A percentile compares a stretch with the other conserved stretches of the same genome.
Evolutionary conservation across 805 yeast genomes (phyloP).

Genomic region (Ogataea nakhonphanomensis): DNA sequence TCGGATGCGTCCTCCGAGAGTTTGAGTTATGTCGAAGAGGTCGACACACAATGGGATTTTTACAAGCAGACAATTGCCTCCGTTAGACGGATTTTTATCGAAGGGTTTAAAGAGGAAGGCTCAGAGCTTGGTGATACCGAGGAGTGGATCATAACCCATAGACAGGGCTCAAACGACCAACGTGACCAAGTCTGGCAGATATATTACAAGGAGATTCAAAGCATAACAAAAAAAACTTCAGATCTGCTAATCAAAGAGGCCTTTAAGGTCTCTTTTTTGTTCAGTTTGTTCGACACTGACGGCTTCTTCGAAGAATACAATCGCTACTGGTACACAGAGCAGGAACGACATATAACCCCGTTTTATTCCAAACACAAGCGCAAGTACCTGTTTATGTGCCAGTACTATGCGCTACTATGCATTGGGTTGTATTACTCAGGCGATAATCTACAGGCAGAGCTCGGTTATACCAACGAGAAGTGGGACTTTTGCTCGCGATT

Average conservation of each 20-base stretch:
- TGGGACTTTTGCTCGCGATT: conserved; percentile 24
- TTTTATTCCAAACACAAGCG: conserved; percentile 18
- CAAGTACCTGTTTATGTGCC: conserved; percentile 26
- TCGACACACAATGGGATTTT: neutral
- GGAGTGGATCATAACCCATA: conserved; percentile 19
- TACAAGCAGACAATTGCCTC: neutral
- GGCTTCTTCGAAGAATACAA: conserved; percentile 64
- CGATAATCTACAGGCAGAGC: conserved; percentile 12
- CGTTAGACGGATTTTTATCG: neutral
- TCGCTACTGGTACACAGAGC: conserved; percentile 22
- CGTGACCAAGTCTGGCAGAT: neutral
- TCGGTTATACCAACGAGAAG: conserved; percentile 18
- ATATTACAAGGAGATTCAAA: neutral
- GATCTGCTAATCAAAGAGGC: conserved; percentile 1
- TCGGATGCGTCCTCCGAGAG: no score
- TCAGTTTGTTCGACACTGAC: conserved; percentile 56
- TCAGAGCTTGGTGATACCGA: conserved; percentile 8
- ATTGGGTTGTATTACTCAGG: conserved; percentile 25
- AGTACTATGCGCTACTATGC: conserved; percentile 29
- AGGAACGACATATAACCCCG: conserved; percentile 22
- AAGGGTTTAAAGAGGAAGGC: neutral
- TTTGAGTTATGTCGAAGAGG: neutral
- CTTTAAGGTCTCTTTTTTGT: neutral
- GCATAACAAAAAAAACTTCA: neutral
- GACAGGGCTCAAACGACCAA: neutral